These are phyloP conservation scores for Peterozyma xylosa DNA, from an alignment of 805 yeast genomes.

Conservation along the genomic window DNA sequence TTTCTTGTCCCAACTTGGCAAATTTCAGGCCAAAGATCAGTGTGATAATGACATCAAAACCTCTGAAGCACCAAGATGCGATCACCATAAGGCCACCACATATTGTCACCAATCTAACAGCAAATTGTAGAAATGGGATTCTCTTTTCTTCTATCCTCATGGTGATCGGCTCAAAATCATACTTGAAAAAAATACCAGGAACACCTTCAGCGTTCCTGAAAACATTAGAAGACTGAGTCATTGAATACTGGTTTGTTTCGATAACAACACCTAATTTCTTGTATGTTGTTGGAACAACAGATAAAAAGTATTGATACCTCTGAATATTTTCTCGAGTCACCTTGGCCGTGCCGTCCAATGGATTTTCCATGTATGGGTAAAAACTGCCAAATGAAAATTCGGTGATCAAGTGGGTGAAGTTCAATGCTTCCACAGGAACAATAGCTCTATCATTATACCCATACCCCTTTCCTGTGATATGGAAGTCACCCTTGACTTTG, in stretches of 20 bases:
- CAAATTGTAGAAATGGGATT: slow-evolving; percentile 69
- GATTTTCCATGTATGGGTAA: slow-evolving; percentile 79
- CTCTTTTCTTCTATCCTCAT: slow-evolving; percentile 64
- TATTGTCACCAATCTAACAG: slow-evolving; percentile 72
- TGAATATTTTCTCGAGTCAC: slow-evolving; percentile 39
- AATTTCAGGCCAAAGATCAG: slow-evolving; percentile 52
- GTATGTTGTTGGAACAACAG: slow-evolving; percentile 80
- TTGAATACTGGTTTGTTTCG: slow-evolving; percentile 82
- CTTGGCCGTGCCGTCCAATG: slow-evolving; percentile 74
- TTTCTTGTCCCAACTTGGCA: slow-evolving; percentile 41
- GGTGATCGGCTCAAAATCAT: slow-evolving; percentile 84
- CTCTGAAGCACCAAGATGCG: slow-evolving; percentile 57
- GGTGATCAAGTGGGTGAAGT: slow-evolving; percentile 77
- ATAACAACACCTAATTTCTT: slow-evolving; percentile 62
- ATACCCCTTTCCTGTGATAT: slow-evolving; percentile 69
- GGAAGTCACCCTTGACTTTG: slow-evolving; percentile 79
- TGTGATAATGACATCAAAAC: slow-evolving; percentile 45
- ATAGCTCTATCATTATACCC: slow-evolving; percentile 48
- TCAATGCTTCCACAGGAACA: slow-evolving; percentile 43
- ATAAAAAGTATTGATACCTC: slow-evolving; percentile 57
- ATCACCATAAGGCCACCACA: slow-evolving; percentile 73
- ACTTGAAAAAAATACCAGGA: slow-evolving; percentile 80
- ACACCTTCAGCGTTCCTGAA: slow-evolving; percentile 20
- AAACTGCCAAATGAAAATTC: slow-evolving; percentile 90
- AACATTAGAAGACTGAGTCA: slow-evolving; percentile 34